A percentile compares a stretch with the other conserved stretches of the same genome.
Evolutionary conservation across 1,284 basidiomycete genomes (phyloP).

Genomic region (Boletus semigastroideus): DNA sequence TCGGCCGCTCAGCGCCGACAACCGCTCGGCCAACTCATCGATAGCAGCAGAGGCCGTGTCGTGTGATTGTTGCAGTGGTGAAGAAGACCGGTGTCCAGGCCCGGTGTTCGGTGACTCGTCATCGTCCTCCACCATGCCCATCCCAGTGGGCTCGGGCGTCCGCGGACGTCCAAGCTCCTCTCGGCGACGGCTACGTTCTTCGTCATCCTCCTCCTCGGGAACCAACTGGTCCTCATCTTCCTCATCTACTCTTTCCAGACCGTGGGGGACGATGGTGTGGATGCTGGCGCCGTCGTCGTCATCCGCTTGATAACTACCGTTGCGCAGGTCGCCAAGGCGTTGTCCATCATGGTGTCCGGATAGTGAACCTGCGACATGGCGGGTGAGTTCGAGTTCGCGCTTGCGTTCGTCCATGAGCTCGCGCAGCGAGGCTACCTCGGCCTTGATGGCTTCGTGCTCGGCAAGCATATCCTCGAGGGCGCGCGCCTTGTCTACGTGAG

Average conservation of each 20-base stretch:
- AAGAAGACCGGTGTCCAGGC: slow-evolving; percentile 15
- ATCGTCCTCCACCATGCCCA: slow-evolving; percentile 58
- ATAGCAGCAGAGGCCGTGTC: slow-evolving; percentile 32
- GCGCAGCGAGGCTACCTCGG: slow-evolving; percentile 72
- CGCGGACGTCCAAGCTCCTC: slow-evolving; percentile 66
- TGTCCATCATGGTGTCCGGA: slow-evolving; percentile 26
- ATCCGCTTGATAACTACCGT: slow-evolving; percentile 46
- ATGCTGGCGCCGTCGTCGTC: slow-evolving; percentile 61
- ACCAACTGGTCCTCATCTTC: slow-evolving; percentile 66
- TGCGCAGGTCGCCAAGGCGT: slow-evolving; percentile 29
- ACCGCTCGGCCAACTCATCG: slow-evolving; percentile 69
- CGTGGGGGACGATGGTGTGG: slow-evolving; percentile 60
- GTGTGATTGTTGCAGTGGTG: slow-evolving; percentile 18
- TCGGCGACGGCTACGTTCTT: slow-evolving; percentile 45
- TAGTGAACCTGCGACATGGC: slow-evolving; percentile 23
- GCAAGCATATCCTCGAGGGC: slow-evolving; percentile 80
- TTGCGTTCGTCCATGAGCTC: slow-evolving; percentile 68
- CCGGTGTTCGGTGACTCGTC: slow-evolving; percentile 28
- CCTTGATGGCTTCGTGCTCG: slow-evolving; percentile 86
- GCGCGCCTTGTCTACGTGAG: slow-evolving; percentile 84
- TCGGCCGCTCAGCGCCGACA: slow-evolving; percentile 71
- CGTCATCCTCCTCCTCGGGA: slow-evolving; percentile 44
- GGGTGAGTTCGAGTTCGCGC: slow-evolving; percentile 28
- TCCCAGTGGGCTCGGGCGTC: slow-evolving; percentile 72
- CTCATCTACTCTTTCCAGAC: slow-evolving; percentile 73